Evolutionary conservation across 164 flowering plant genomes (phyloP).

Genomic region (Umbellularia californica): DNA sequence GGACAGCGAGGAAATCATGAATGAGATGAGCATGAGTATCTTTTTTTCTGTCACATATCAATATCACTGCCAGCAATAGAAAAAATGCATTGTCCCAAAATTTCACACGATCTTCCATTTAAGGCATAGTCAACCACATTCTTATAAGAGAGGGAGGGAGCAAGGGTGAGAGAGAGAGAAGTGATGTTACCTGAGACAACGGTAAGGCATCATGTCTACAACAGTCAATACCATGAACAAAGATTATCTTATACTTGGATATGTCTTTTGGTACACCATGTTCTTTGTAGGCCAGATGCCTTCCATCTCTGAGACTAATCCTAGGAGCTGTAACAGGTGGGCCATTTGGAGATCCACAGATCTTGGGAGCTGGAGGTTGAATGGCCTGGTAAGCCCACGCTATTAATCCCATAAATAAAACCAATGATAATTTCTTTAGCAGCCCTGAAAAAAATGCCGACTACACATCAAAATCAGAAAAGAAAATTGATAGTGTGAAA

Average conservation of each 20-base stretch:
- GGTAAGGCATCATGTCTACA: slow-evolving; percentile 11
- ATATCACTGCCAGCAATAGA: no score
- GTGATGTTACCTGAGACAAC: slow-evolving; percentile 12
- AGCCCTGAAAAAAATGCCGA: slow-evolving; percentile 34
- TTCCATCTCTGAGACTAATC: slow-evolving; percentile 70
- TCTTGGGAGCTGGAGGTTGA: slow-evolving; percentile 55
- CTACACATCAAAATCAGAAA: neutral
- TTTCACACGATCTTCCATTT: no score
- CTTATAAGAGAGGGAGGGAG: no score
- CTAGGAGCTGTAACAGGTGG: slow-evolving; percentile 63
- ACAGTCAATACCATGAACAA: slow-evolving; percentile 47
- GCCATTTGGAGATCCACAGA: slow-evolving; percentile 59
- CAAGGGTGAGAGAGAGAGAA: neutral
- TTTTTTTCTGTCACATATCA: no score
- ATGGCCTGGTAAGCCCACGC: slow-evolving; percentile 55
- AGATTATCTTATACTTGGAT: slow-evolving; percentile 53
- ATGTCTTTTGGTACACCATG: slow-evolving; percentile 52
- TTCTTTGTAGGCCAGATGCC: slow-evolving; percentile 73
- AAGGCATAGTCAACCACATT: no score
- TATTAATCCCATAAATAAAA: slow-evolving; percentile 34
- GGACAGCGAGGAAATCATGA: neutral
- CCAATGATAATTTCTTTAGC: slow-evolving; percentile 19
- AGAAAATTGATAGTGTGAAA: slow-evolving; percentile 27
- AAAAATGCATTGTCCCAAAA: no score
- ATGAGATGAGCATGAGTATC: neutral